Base-by-base conservation (phyloP, 1,284 basidiomycete species). In the Termitomyces sp. region DNA sequence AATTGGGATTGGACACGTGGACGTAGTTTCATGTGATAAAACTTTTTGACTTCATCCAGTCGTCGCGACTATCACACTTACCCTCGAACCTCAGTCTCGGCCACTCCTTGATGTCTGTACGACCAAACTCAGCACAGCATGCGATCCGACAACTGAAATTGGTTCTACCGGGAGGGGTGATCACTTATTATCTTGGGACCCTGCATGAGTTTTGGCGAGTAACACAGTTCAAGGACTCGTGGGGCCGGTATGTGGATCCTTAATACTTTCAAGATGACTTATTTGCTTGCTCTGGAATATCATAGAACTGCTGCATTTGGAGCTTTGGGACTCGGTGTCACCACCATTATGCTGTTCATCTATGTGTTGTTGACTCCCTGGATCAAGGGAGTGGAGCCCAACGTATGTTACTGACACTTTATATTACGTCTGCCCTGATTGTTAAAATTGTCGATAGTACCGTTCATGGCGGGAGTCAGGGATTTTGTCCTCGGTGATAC, bases 81-180 rank as follows among this genome's bases (percentile, higher is more conserved):
- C 40, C n/a, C 31, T 15, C 40, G 8, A 38, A 40, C 31, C 31
- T 9, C n/a, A 31, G 7, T 47, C 36, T 39, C 8, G 15, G 12
- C 24, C 5, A 46, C 26, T n/a, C 26, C 24, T 31, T 50, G 28
- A 62, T 62, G 61, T 61, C 61, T 41, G 30, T 58, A 47, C 61
- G 56, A 51, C 54, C 55, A 3, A 53, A 45, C 6, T 41, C 58
- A 39, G 40, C 52, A 13, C 64, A 73, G 52, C 83, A 88, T 64
- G 80, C 81, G 1, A 67, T 81, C 53, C 76, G 78, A 52, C 86
- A 89, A 70, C 76, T 89, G 64, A 87, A 88, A 65, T 82, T 89
- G 53, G 81, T 88, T 42, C 64, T 88, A 15, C 86, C 88, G 13
- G 88, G 88, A 12, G 83, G 73, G 5, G 65, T 71, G 42, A 61